These are phyloP conservation scores for Thalassiosira livingstoniorum DNA, from an alignment of 352 stramenopile species.

Conservation along the genomic window DNA sequence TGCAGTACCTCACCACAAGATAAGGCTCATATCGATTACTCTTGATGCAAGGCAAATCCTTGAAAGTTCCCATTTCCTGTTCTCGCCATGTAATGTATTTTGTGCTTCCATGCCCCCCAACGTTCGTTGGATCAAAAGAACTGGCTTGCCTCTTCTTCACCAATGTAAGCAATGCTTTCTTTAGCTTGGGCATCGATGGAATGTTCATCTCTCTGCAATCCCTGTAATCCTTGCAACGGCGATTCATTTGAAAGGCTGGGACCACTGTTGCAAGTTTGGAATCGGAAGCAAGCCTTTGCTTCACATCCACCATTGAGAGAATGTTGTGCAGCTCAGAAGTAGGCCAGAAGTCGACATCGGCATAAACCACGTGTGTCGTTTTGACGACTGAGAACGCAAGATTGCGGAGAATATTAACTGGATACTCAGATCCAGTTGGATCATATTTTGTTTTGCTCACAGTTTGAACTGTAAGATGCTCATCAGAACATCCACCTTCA, in stretches of 20 bases:
- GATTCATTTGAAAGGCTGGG: conserved; percentile 78
- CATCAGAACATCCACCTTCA: conserved; percentile 31
- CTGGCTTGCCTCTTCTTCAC: conserved; percentile 51
- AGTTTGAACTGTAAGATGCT: conserved; percentile 60
- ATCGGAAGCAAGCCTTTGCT: conserved; percentile 59
- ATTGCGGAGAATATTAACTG: conserved; percentile 86
- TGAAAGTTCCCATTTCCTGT: conserved; percentile 60
- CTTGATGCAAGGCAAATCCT: conserved; percentile 78
- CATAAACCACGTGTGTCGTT: conserved; percentile 85
- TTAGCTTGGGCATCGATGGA: conserved; percentile 67
- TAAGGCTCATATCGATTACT: conserved; percentile 88
- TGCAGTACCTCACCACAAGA: conserved; percentile 79
- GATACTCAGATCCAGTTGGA: conserved; percentile 68
- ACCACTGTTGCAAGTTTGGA: conserved; percentile 71
- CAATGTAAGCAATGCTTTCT: conserved; percentile 62
- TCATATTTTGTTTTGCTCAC: conserved; percentile 47
- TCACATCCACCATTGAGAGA: conserved; percentile 54
- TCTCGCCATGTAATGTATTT: conserved; percentile 76
- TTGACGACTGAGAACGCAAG: conserved; percentile 73
- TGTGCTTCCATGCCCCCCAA: conserved; percentile 82
- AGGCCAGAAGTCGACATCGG: conserved; percentile 87
- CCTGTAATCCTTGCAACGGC: conserved; percentile 54
- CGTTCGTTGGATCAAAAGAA: conserved; percentile 85
- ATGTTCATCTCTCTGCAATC: conserved; percentile 72
- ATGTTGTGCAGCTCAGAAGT: conserved; percentile 70